These are phyloP conservation scores for Pestalotiopsis sp. DNA, from an alignment of 2,329 filamentous ascomycete species.

Conservation along the genomic window DNA sequence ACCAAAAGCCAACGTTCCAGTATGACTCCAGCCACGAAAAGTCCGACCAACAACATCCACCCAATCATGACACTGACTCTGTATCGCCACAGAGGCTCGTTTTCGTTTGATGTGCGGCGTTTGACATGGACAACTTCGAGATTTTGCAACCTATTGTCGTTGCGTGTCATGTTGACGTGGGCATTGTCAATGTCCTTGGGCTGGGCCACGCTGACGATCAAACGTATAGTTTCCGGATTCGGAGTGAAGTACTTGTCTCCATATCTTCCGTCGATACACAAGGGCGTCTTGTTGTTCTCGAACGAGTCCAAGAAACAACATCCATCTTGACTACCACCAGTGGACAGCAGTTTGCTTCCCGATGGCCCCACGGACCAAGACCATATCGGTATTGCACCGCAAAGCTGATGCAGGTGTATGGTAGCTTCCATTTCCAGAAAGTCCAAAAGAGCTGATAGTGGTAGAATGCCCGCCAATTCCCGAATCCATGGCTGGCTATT, in stretches of 20 bases:
- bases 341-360: background rate
- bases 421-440: background rate
- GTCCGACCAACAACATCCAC: background rate
- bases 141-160: background rate
- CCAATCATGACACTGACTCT: background rate
- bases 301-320: background rate
- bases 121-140: background rate
- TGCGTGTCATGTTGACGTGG: background rate
- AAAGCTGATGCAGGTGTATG: background rate
- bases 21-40: background rate
- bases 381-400: background rate
- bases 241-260: slow-evolving; percentile 2
- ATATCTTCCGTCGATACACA: background rate
- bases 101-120: background rate
- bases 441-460: background rate
- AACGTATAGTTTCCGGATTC: background rate
- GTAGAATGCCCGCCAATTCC: background rate
- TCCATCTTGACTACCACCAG: background rate
- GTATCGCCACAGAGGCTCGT: background rate
- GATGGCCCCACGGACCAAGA: background rate
- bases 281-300: background rate
- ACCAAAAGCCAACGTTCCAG: background rate
- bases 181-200: background rate
- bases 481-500: background rate
- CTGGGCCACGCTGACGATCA: background rate